A percentile compares a stretch with the other conserved stretches of the same genome.
phyloP scores from a whole-genome alignment of 2,329 filamentous ascomycete species.

The Sclerotinia sclerotiorum region DNA sequence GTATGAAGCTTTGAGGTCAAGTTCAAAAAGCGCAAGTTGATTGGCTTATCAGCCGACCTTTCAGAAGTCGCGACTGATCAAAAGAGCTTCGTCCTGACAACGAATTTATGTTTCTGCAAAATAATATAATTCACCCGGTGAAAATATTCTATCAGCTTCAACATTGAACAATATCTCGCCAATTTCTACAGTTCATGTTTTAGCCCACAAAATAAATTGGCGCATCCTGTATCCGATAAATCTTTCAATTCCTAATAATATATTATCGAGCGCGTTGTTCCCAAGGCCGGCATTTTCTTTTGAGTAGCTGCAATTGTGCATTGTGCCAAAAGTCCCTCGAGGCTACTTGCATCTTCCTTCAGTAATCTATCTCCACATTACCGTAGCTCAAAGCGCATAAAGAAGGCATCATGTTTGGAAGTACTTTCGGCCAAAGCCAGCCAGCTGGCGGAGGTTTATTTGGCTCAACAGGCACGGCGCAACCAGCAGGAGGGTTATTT shows the following conservation, averaged over 20 bases:
- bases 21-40: conserved; percentile 33
- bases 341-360: background rate
- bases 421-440: conserved; percentile 32
- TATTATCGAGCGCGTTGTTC: conserved; percentile 22
- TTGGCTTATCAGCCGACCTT: conserved; percentile 33
- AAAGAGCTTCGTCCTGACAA: conserved; percentile 29
- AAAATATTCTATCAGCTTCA: conserved; percentile 5
- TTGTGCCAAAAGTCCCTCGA: background rate
- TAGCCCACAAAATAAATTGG: background rate
- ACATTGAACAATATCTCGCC: background rate
- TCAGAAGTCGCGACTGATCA: conserved; percentile 22
- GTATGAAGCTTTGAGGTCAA: conserved; percentile 38
- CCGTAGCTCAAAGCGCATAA: background rate
- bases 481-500: conserved; percentile 43
- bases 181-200: background rate
- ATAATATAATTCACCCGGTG: conserved; percentile 12
- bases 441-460: conserved; percentile 33
- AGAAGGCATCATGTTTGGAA: conserved; percentile 32
- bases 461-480: conserved; percentile 27
- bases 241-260: conserved; percentile 1
- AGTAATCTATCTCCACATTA: background rate
- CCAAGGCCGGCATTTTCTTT: conserved; percentile 9
- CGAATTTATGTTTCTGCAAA: conserved; percentile 14
- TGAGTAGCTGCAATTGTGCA: conserved; percentile 16
- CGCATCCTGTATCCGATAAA: conserved; percentile 4